Percentiles rank a stretch among this genome's conserved stretches.
phyloP scores from a whole-genome alignment of 805 yeast genomes.

The Crinitomyces ghanaensis region DNA sequence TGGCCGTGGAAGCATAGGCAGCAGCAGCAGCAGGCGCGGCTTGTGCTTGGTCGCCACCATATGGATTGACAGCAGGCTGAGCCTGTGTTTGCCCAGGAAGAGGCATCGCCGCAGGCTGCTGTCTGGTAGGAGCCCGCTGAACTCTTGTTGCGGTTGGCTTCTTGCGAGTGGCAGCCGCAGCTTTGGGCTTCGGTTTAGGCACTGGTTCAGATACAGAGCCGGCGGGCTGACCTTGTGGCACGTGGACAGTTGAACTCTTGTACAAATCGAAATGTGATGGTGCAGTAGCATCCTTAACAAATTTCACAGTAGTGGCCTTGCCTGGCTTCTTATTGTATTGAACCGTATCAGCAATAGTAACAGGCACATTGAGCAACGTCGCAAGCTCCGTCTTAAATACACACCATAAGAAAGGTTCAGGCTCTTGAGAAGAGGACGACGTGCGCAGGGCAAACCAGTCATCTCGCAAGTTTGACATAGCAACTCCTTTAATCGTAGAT shows the following conservation, averaged over 20 bases:
- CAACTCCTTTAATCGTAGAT: constrained; percentile 46
- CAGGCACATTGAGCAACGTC: constrained; percentile 52
- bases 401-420: constrained; percentile 74
- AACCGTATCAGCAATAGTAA: constrained; percentile 60
- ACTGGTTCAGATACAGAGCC: constrained; percentile 57
- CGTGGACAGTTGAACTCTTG: constrained; percentile 81
- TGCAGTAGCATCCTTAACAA: constrained; percentile 48
- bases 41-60: too few relatives aligned
- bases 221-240: constrained; percentile 68
- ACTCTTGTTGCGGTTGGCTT: not conserved
- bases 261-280: constrained; percentile 62
- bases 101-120: constrained; percentile 1
- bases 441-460: constrained; percentile 78
- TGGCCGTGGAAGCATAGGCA: too few relatives aligned
- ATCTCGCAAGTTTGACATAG: constrained; percentile 69
- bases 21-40: constrained; percentile 2
- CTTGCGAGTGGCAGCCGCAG: constrained; percentile 2
- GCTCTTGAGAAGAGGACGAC: constrained; percentile 38
- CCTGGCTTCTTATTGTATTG: constrained; percentile 89
- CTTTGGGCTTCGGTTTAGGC: constrained; percentile 39
- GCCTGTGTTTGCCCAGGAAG: constrained; percentile 1
- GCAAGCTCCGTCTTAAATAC: constrained; percentile 82
- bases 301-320: constrained; percentile 58
- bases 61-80: too few relatives aligned
- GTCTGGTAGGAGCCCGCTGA: constrained; percentile 2